These are phyloP conservation scores for Aschersonia sp. DNA, from an alignment of 2,329 filamentous ascomycete species.

Conservation along the genomic window DNA sequence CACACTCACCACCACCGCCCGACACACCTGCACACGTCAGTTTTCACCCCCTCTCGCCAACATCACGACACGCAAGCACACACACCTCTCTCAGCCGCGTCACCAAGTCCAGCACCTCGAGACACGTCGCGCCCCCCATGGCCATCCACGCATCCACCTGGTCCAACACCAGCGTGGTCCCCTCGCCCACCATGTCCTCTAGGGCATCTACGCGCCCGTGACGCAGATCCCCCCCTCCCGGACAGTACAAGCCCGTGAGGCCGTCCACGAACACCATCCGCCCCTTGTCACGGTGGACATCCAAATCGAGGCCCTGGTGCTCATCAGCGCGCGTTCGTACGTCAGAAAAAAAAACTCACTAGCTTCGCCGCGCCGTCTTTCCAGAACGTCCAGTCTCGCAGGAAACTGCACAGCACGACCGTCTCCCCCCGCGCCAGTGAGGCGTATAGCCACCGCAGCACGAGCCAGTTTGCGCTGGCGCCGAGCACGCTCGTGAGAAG, in stretches of 20 bases:
- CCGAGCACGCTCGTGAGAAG: slow-evolving; percentile 56
- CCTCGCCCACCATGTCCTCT: slow-evolving; percentile 21
- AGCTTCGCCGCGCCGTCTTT: slow-evolving; percentile 52
- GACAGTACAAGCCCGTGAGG: slow-evolving; percentile 40
- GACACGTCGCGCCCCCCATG: slow-evolving; percentile 28
- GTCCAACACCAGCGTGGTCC: slow-evolving; percentile 46
- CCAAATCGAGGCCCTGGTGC: slow-evolving; percentile 54
- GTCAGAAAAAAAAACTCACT: slow-evolving; percentile 22
- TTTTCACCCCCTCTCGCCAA: not conserved
- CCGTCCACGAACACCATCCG: slow-evolving; percentile 66
- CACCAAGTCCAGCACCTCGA: slow-evolving; percentile 39
- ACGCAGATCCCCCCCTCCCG: slow-evolving; percentile 13
- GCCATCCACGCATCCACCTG: slow-evolving; percentile 52
- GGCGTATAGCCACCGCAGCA: slow-evolving; percentile 40
- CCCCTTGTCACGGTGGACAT: slow-evolving; percentile 38
- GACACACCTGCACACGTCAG: slow-evolving; percentile 32
- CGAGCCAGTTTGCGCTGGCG: slow-evolving; percentile 51
- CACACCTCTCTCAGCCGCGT: slow-evolving; percentile 49
- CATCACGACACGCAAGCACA: slow-evolving; percentile 5
- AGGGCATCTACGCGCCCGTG: slow-evolving; percentile 20
- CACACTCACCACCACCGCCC: slow-evolving; percentile 52
- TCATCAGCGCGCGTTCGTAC: not conserved
- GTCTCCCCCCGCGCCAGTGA: slow-evolving; percentile 21
- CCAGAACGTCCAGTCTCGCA: slow-evolving; percentile 71
- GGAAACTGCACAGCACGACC: slow-evolving; percentile 70